Base-by-base conservation (phyloP, 768 basidiomycete species). In the Leccinum incarnatum region DNA sequence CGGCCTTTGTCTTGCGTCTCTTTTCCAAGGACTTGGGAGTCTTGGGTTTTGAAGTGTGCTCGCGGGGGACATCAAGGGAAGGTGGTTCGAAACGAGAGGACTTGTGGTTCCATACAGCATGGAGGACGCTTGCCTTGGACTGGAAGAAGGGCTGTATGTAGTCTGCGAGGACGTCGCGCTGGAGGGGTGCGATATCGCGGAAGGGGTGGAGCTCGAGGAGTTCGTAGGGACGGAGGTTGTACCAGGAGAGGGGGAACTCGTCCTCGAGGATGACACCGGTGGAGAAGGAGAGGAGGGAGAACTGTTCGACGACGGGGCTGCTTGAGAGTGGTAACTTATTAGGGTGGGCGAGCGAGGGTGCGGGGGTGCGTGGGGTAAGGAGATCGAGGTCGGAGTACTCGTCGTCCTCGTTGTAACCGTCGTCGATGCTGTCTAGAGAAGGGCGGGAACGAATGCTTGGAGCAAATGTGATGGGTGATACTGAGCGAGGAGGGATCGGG, bases 261-360 rank as follows among this genome's bases (percentile, higher is more conserved):
- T 90, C 88, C 65, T 91, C 86, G 30, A 91, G 79, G 14, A 88
- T 72, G 62, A 87, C 80, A 4, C 87, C 87, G 0, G 88, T 88
- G 3, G 87, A 82, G 65, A 86, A 25, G 21, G 21, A 21, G 21
- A 21, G 21, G 21, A 21, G 21, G 21, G 21, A 21, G 21, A 21
- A 21, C 21, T 21, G 21, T 21, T 21, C 21, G 21, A 21, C 21
- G 21, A 21, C 21, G 21, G 21, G 21, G 21, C 21, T 21, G 21
- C 21, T 21, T 21, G 21, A 21, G 21, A 21, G 21, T 21, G 21
- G 21, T 21, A 21, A 21, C 21, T 21, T 21, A 21, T 21, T 21
- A 21, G 21, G 21, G 6, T 19, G n/a, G 6, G 3, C 3, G 25
- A 30, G 29, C 19, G 42, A 17, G 29, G 45, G 57, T 23, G 17